A percentile compares a stretch with the other conserved stretches of the same genome.
Evolutionary conservation across 352 stramenopile genomes (phyloP).

Genomic region (Phytopythium litorale): DNA sequence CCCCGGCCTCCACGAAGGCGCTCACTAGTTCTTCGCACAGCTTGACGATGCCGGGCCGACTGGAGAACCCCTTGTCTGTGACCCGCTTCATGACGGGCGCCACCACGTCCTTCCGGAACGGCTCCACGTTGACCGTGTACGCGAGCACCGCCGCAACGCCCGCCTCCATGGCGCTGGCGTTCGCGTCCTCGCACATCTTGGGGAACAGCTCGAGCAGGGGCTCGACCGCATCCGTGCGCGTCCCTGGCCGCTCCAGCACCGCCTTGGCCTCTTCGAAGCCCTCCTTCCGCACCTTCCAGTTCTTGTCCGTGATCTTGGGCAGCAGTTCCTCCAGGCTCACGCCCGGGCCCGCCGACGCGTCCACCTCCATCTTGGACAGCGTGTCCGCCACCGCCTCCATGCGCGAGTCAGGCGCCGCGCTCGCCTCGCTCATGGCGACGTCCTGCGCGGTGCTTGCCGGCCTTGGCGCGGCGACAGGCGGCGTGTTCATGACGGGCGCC

Average conservation of each 20-base stretch:
- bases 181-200: slow-evolving; percentile 83
- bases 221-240: slow-evolving; percentile 37
- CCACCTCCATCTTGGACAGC: slow-evolving; percentile 26
- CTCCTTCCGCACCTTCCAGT: slow-evolving; percentile 86
- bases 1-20: slow-evolving; percentile 70
- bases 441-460: slow-evolving; percentile 18
- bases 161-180: slow-evolving; percentile 78
- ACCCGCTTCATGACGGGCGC: slow-evolving; percentile 66
- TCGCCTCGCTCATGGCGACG: slow-evolving; percentile 17
- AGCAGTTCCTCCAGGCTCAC: slow-evolving; percentile 45
- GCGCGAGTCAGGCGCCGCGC: slow-evolving; percentile 12
- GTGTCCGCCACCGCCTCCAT: slow-evolving; percentile 26
- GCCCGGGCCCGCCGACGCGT: slow-evolving; percentile 1
- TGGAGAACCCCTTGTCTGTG: slow-evolving; percentile 82
- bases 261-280: slow-evolving; percentile 72
- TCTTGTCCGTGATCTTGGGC: slow-evolving; percentile 70
- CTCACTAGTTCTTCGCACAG: slow-evolving; percentile 74
- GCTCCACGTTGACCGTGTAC: slow-evolving; percentile 58
- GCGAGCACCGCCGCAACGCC: slow-evolving; percentile 69
- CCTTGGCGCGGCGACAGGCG: slow-evolving; percentile 17
- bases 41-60: slow-evolving; percentile 71
- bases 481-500: slow-evolving; percentile 38
- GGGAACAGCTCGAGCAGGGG: slow-evolving; percentile 55
- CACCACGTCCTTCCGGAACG: slow-evolving; percentile 72
- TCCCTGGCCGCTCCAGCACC: slow-evolving; percentile 45